phyloP scores from a whole-genome alignment of 495 filamentous ascomycete genomes.

The Daldinia caldariorum region DNA sequence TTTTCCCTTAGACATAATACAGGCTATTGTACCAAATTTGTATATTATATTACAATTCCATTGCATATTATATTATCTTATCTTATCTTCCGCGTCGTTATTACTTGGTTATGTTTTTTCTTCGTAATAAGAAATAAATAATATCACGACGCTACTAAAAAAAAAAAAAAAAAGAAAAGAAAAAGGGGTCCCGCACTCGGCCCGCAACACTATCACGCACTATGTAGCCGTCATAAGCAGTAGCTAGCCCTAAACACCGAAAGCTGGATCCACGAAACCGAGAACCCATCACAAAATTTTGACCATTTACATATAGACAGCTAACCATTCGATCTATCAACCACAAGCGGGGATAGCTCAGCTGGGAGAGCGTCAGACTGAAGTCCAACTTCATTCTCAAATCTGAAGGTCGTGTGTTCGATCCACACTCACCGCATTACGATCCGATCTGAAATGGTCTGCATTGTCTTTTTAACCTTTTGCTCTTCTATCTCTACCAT shows the following conservation, averaged over 20 bases:
- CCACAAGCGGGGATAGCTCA: slow-evolving; percentile 32
- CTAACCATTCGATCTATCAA: not conserved
- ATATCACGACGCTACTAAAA: not conserved
- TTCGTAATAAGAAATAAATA: too few relatives aligned
- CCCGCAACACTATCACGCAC: slow-evolving; percentile 1
- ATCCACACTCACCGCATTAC: slow-evolving; percentile 30
- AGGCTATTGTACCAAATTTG: not conserved
- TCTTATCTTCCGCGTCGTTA: too few relatives aligned
- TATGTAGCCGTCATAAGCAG: too few relatives aligned
- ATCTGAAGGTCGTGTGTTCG: slow-evolving; percentile 37
- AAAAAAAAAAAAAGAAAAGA: not conserved
- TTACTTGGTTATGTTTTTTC: not conserved
- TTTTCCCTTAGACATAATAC: not conserved
- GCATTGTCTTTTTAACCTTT: not conserved
- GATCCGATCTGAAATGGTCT: not conserved
- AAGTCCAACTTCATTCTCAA: slow-evolving; percentile 32
- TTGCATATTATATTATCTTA: too few relatives aligned
- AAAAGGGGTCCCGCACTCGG: not conserved
- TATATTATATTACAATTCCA: too few relatives aligned
- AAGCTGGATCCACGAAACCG: not conserved
- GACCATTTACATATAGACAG: not conserved
- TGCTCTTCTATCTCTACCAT: not conserved
- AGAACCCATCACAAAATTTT: not conserved
- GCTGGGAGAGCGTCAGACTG: slow-evolving; percentile 41
- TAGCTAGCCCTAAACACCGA: not conserved